Conservation (phyloP, 352 stramenopile species). For the Pythium monospermum region DNA sequence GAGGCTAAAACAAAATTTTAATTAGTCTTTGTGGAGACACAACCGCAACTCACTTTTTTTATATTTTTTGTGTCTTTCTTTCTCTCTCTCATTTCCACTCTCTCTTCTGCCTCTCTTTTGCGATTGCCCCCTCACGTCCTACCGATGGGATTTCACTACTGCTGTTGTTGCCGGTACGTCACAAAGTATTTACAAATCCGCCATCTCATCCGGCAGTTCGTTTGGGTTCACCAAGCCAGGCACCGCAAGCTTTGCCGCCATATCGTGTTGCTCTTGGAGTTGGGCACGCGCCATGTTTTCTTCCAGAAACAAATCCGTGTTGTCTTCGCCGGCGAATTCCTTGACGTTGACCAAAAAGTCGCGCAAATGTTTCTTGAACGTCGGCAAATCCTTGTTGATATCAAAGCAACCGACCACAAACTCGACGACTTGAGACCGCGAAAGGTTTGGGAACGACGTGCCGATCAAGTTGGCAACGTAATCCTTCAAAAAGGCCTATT, state of each 20-base stretch:
- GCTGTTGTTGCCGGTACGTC: too few species aligned
- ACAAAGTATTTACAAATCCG: conserved; percentile 74
- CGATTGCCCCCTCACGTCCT: too few species aligned
- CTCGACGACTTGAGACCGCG: conserved; percentile 89
- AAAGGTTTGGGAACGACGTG: conserved; percentile 97
- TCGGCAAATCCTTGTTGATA: conserved; percentile 94
- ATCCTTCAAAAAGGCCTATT: conserved; percentile 90
- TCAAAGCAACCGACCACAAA: conserved; percentile 98
- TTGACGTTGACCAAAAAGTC: conserved; percentile 99
- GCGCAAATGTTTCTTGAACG: conserved; percentile 98
- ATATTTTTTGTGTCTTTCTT: too few species aligned
- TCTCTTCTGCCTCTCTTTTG: too few species aligned
- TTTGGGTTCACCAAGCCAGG: conserved; percentile 90
- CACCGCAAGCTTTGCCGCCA: conserved; percentile 81
- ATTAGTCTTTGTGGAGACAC: too few species aligned
- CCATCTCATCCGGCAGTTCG: conserved; percentile 88
- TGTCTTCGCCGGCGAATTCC: conserved; percentile 97
- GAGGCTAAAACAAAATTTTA: too few species aligned
- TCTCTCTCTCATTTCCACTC: neutral
- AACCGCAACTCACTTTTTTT: too few species aligned
- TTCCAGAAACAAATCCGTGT: conserved; percentile 95
- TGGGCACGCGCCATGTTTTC: conserved; percentile 88
- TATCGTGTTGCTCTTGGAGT: conserved; percentile 84
- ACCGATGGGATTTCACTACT: too few species aligned
- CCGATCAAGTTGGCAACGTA: conserved; percentile 97